These are phyloP conservation scores for Lodderomyces metapsilosis DNA, from an alignment of 1,139 yeast genomes.

Conservation along the genomic window DNA sequence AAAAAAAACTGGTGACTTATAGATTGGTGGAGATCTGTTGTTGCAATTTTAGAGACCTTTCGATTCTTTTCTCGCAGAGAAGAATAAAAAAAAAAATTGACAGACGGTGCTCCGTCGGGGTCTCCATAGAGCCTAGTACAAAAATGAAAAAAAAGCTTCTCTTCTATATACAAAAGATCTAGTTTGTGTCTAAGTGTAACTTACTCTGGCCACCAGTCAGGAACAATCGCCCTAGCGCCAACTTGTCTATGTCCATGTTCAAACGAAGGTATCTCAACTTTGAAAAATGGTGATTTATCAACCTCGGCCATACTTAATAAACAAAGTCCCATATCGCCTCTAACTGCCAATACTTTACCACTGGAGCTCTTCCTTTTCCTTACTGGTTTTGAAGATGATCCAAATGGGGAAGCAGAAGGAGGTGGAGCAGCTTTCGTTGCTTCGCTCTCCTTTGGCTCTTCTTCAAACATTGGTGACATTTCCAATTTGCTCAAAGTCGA, in stretches of 20 bases:
- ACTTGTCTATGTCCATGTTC: conserved; percentile 22
- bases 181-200: background rate
- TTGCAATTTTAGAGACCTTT: no score
- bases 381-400: conserved; percentile 24
- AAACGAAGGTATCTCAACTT: conserved; percentile 29
- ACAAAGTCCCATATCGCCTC: conserved; percentile 68
- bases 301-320: conserved; percentile 49
- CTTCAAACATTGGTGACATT: conserved; percentile 22
- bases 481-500: conserved; percentile 25
- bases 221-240: conserved; percentile 50
- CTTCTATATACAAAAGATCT: no score
- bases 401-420: conserved; percentile 31
- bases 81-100: no score
- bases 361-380: conserved; percentile 42
- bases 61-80: no score
- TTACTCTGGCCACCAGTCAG: conserved; percentile 66
- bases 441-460: conserved; percentile 8
- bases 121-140: no score
- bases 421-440: conserved; percentile 7
- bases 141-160: no score
- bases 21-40: no score
- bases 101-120: no score
- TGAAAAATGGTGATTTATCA: conserved; percentile 25
- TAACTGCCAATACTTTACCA: conserved; percentile 58
- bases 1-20: no score